Evolutionary conservation across 2,329 filamentous ascomycete genomes (phyloP), one percentile per base, ranked within the genome.

Genomic region (Fusarium praegraminearum): DNA sequence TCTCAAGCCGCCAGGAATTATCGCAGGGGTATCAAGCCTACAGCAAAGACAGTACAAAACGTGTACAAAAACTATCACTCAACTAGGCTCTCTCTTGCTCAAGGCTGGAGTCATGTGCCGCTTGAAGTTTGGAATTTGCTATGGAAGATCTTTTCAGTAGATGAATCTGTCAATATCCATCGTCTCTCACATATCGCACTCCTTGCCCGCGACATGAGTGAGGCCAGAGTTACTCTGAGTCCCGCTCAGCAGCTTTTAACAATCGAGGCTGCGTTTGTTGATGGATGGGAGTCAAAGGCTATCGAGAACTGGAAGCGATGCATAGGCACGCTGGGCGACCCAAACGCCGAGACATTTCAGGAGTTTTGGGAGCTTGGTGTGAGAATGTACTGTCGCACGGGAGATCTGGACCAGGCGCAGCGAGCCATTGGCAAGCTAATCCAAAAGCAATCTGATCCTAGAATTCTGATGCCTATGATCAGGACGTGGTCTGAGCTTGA

Each of bases 391-490:
- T 87, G 87, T 45, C 80, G 85, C 18, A 76, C 80, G 13, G 87
- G 87, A 5, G 84, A 92, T 56, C 72, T 88, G n/a, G 83, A 86
- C 30, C 84, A 86, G 60, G 90, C 90, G 3, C 81, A 88, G 54
- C 78, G 84, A 46, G 84, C 88, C 18, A 84, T 87, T 62, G 82
- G 85, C 51, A 84, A 82, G 50, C 82, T 91, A 4, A 80, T 90
- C 13, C 77, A 83, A 22, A 80, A 84, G 16, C 74, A 81, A 4
- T 81, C 79, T 54, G 83, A 90, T 58, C 80, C 86, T 22, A 84
- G 88, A 8, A 84, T 90, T 44, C 78, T 91, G 57, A 80, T 94
- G 65, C 87, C 89, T 16, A 84, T 96, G n/a, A 91, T 97, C 59
- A 84, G 86, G 40, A 87, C 90, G 10, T 90, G 88, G 78, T 88